A percentile compares a stretch with the other conserved stretches of the same genome.
Conservation (phyloP, 2,329 filamentous ascomycete genomes). For the Chaetoscypha palmicola region DNA sequence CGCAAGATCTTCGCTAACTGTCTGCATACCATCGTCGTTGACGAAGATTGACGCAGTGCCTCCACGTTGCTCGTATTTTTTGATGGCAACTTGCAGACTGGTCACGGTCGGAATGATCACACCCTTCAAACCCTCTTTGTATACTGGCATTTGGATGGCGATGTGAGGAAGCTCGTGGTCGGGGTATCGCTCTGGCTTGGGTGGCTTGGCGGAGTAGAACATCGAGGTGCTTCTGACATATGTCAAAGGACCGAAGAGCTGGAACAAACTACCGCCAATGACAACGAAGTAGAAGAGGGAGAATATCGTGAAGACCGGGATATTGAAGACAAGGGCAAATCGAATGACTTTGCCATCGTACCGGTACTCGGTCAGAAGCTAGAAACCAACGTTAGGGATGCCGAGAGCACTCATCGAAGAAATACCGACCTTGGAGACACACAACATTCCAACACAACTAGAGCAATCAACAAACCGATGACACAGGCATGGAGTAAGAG, state of each 20-base stretch:
- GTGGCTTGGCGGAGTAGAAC: constrained; percentile 39
- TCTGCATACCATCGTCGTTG: constrained; percentile 63
- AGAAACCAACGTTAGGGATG: no score
- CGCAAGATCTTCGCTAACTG: constrained; percentile 30
- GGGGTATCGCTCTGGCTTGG: constrained; percentile 22
- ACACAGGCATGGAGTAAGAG: constrained; percentile 16
- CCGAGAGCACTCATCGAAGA: no score
- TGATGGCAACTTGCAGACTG: constrained; percentile 51
- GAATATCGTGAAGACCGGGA: constrained; percentile 17
- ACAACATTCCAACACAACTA: constrained; percentile 21
- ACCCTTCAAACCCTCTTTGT: constrained; percentile 38
- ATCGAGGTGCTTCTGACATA: constrained; percentile 33
- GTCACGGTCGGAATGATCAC: constrained; percentile 50
- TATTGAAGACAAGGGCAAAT: constrained; percentile 15
- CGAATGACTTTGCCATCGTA: constrained; percentile 16
- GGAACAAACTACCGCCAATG: constrained; percentile 32
- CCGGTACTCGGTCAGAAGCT: constrained; percentile 18
- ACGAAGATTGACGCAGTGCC: constrained; percentile 61
- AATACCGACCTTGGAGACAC: constrained; percentile 10
- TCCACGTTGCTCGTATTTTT: constrained; percentile 51
- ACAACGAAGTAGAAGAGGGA: constrained; percentile 39
- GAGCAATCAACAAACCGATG: constrained; percentile 15
- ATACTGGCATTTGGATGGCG: constrained; percentile 43
- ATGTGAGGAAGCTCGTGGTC: constrained; percentile 32
- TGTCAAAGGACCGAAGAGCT: constrained; percentile 20